Percentiles rank a stretch among this genome's conserved stretches.
phyloP scores from a whole-genome alignment of 768 basidiomycete species.

The Amanita pallidorosea region DNA sequence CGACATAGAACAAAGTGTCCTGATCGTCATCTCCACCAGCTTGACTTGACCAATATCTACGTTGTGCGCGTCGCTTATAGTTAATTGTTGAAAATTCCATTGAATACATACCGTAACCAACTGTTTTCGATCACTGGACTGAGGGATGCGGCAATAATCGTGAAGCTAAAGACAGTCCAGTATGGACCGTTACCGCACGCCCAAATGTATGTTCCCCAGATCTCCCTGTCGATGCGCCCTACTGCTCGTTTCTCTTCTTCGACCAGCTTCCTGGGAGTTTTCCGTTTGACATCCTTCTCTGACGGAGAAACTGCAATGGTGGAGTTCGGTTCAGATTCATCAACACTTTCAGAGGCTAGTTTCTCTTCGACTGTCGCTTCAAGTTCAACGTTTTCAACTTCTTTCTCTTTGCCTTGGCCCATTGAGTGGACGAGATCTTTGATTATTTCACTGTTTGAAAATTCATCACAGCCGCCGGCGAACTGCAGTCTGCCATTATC shows the following conservation, averaged over 20 bases:
- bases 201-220: constrained; percentile 39
- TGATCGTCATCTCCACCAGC: constrained; percentile 23
- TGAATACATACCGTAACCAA: constrained; percentile 36
- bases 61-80: neutral
- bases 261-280: constrained; percentile 62
- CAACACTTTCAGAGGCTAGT: constrained; percentile 25
- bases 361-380: neutral
- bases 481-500: constrained; percentile 76
- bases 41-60: constrained; percentile 40
- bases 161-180: constrained; percentile 38
- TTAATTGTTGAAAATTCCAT: neutral
- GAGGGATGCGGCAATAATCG: constrained; percentile 38
- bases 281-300: constrained; percentile 20
- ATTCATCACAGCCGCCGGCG: constrained; percentile 53
- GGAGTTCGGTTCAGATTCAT: constrained; percentile 29
- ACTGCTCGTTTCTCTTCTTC: constrained; percentile 64
- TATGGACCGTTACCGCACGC: constrained; percentile 25
- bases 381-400: constrained; percentile 13
- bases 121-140: constrained; percentile 54
- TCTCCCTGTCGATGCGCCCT: constrained; percentile 43
- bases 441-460: constrained; percentile 53
- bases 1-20: constrained; percentile 45
- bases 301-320: constrained; percentile 29
- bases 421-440: constrained; percentile 47
- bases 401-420: constrained; percentile 23